phyloP scores from a whole-genome alignment of 2,329 filamentous ascomycete species.

The Aciculosporium take region DNA sequence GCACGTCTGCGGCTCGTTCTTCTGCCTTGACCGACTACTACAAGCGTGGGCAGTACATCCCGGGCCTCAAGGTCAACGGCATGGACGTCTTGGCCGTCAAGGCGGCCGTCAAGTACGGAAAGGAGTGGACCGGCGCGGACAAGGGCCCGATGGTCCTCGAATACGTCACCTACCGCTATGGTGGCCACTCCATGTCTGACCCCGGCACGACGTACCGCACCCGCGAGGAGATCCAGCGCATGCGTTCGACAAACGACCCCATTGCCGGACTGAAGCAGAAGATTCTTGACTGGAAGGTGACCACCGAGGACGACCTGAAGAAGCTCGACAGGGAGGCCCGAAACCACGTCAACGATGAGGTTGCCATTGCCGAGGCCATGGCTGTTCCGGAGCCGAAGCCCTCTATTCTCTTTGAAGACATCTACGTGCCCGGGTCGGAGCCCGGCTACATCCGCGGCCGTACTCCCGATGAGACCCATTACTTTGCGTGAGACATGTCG shows the following conservation, averaged over 20 bases:
- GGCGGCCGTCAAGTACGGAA: slow-evolving; percentile 87
- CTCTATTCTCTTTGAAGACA: slow-evolving; percentile 88
- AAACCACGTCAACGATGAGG: slow-evolving; percentile 73
- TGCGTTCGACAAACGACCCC: slow-evolving; percentile 96
- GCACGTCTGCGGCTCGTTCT: slow-evolving; percentile 85
- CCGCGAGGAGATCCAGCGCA: slow-evolving; percentile 98
- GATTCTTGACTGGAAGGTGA: slow-evolving; percentile 88
- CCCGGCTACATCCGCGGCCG: slow-evolving; percentile 78
- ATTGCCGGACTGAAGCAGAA: slow-evolving; percentile 98
- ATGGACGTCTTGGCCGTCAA: slow-evolving; percentile 99
- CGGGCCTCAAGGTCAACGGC: slow-evolving; percentile 97
- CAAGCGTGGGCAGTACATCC: slow-evolving; percentile 99
- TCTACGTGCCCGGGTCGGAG: slow-evolving; percentile 81
- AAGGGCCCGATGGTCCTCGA: slow-evolving; percentile 94
- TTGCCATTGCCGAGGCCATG: slow-evolving; percentile 84
- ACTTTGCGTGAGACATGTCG: slow-evolving; percentile 46
- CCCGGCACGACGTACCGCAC: slow-evolving; percentile 98
- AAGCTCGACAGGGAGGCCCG: slow-evolving; percentile 86
- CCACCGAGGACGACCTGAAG: slow-evolving; percentile 92
- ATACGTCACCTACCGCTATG: slow-evolving; percentile 98
- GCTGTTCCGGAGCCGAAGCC: slow-evolving; percentile 59
- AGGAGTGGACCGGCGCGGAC: slow-evolving; percentile 67
- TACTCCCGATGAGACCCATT: slow-evolving; percentile 85
- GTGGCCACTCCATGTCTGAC: slow-evolving; percentile 99
- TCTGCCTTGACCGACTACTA: slow-evolving; percentile 98